A percentile compares a stretch with the other conserved stretches of the same genome.
Evolutionary conservation across 2,329 filamentous ascomycete species (phyloP).

Genomic region (Scleromitrula shiraiana): DNA sequence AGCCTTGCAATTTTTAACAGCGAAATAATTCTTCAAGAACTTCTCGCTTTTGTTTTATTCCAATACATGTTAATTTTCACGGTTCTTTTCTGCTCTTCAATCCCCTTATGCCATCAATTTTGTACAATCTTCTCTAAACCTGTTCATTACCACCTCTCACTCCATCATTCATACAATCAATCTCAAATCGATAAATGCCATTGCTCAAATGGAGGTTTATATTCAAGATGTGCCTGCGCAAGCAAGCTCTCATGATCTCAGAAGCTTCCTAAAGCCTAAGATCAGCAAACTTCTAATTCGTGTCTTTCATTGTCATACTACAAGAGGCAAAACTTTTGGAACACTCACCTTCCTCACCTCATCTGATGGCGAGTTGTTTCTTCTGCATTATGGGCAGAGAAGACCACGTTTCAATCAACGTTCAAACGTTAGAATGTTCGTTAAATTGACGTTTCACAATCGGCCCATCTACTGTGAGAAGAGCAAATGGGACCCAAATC

Average conservation of each 20-base stretch:
- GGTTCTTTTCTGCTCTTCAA: too few species aligned
- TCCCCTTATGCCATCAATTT: too few species aligned
- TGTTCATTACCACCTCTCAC: not conserved
- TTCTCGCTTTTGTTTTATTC: too few species aligned
- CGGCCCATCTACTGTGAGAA: conserved; percentile 20
- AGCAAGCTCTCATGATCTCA: conserved; percentile 35
- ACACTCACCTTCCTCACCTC: conserved; percentile 38
- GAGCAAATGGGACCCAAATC: conserved; percentile 20
- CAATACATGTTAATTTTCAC: too few species aligned
- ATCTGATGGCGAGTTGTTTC: conserved; percentile 36
- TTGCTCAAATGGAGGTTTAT: conserved; percentile 46
- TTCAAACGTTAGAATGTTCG: too few species aligned
- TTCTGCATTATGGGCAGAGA: conserved; percentile 28
- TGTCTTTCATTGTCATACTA: conserved; percentile 38
- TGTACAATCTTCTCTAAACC: too few species aligned
- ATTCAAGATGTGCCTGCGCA: conserved; percentile 35
- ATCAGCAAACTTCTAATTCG: conserved; percentile 34
- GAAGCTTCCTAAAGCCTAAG: conserved; percentile 32
- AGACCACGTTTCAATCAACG: not conserved
- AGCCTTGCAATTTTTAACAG: too few species aligned
- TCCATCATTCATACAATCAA: not conserved
- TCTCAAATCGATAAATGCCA: not conserved
- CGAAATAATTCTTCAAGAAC: too few species aligned
- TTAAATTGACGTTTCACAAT: conserved; percentile 14
- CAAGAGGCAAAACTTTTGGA: conserved; percentile 33